A percentile compares a stretch with the other conserved stretches of the same genome.
These are phyloP conservation scores for Fonsecaea monophora DNA, from an alignment of 2,329 filamentous ascomycete genomes.

Conservation along the genomic window DNA sequence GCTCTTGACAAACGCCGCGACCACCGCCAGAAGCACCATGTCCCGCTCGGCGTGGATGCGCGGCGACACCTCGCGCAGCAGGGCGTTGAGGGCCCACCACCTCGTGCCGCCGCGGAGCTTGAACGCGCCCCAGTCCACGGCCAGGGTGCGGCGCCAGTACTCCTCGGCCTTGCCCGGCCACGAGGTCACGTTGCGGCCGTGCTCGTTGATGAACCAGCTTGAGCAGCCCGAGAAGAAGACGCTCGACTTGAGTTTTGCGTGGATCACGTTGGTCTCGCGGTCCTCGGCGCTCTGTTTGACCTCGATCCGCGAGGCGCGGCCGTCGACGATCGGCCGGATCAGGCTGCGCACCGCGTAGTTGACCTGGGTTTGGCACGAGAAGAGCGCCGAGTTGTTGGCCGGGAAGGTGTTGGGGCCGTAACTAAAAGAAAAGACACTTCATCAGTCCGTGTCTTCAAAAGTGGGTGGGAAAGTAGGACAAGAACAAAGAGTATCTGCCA, in stretches of 20 bases:
- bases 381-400: conserved; percentile 8
- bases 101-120: background rate
- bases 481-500: too few species aligned
- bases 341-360: conserved; percentile 7
- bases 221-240: conserved; percentile 4
- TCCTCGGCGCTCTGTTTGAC: conserved; percentile 13
- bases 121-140: conserved; percentile 30
- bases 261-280: conserved; percentile 11
- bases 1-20: too few species aligned
- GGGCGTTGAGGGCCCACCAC: too few species aligned
- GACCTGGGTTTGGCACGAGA: conserved; percentile 10
- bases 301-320: background rate
- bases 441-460: too few species aligned
- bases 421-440: too few species aligned
- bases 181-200: conserved; percentile 55
- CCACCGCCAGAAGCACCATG: too few species aligned
- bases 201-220: conserved; percentile 5
- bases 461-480: too few species aligned
- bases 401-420: conserved; percentile 62
- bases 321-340: background rate
- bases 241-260: background rate
- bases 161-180: conserved; percentile 35
- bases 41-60: too few species aligned
- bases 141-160: conserved; percentile 6
- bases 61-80: too few species aligned